Percentiles rank a stretch among this genome's conserved stretches.
Conservation (phyloP, 2,329 filamentous ascomycete species). For the Fusarium pilosicola region DNA sequence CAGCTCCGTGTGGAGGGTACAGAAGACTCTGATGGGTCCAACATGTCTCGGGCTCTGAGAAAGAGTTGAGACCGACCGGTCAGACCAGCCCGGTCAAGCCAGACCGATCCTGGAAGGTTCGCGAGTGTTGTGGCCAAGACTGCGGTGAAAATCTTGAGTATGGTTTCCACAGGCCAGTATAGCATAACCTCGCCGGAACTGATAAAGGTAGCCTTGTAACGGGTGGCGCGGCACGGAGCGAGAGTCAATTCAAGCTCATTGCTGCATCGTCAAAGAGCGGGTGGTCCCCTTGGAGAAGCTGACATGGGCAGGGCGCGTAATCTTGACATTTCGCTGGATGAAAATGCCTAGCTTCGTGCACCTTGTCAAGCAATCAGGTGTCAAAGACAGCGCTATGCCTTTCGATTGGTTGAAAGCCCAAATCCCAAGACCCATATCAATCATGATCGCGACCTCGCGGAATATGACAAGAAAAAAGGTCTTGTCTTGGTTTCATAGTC, state of each 20-base stretch:
- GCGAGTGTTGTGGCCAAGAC: neutral
- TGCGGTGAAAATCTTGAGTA: neutral
- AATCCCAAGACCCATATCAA: constrained; percentile 29
- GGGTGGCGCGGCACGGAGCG: constrained; percentile 52
- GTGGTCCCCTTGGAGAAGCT: constrained; percentile 26
- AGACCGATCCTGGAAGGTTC: constrained; percentile 4
- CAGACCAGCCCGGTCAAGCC: constrained; percentile 11
- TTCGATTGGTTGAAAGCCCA: constrained; percentile 53
- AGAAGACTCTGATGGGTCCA: neutral
- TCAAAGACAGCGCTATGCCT: constrained; percentile 48
- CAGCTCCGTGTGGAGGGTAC: constrained; percentile 19
- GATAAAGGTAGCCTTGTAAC: constrained; percentile 1
- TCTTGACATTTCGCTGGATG: constrained; percentile 59
- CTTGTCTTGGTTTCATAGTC: constrained; percentile 5
- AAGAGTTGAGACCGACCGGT: constrained; percentile 17
- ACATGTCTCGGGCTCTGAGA: constrained; percentile 12
- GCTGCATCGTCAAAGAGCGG: constrained; percentile 12
- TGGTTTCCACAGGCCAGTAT: neutral
- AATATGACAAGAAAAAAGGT: constrained; percentile 6
- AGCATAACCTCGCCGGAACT: neutral
- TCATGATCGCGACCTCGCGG: constrained; percentile 30
- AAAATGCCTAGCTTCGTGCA: constrained; percentile 52
- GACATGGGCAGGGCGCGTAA: constrained; percentile 62
- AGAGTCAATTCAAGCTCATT: constrained; percentile 36
- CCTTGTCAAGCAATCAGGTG: constrained; percentile 60